Percentiles rank a stretch among this genome's conserved stretches.
These are phyloP conservation scores for Yamadazyma kitorensis DNA, from an alignment of 805 yeast genomes.

Conservation along the genomic window DNA sequence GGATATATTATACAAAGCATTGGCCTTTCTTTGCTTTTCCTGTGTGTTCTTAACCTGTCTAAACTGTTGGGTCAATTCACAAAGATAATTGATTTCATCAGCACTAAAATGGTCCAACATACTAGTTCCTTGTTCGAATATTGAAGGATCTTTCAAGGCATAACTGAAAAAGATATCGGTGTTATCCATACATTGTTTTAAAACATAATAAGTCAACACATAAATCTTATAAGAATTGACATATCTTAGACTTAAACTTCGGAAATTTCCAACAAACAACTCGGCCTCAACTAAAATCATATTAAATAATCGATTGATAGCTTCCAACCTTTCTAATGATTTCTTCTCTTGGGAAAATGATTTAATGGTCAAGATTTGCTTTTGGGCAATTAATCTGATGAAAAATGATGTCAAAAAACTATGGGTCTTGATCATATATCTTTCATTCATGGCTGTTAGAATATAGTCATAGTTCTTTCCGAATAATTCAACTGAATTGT, in stretches of 20 bases:
- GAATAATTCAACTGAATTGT: slow-evolving; percentile 39
- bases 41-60: slow-evolving; percentile 32
- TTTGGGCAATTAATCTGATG: slow-evolving; percentile 37
- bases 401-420: slow-evolving; percentile 37
- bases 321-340: slow-evolving; percentile 25
- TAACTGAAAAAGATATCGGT: slow-evolving; percentile 34
- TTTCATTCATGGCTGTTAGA: slow-evolving; percentile 35
- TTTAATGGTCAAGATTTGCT: slow-evolving; percentile 26
- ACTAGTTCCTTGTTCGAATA: slow-evolving; percentile 36
- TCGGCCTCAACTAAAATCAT: slow-evolving; percentile 37
- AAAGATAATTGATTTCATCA: slow-evolving; percentile 33
- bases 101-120: slow-evolving; percentile 36
- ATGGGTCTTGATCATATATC: slow-evolving; percentile 41
- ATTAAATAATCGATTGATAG: slow-evolving; percentile 29
- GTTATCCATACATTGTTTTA: slow-evolving; percentile 40
- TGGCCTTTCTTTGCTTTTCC: slow-evolving; percentile 11
- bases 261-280: slow-evolving; percentile 41
- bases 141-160: slow-evolving; percentile 23
- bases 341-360: slow-evolving; percentile 11
- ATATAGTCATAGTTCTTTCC: slow-evolving; percentile 38
- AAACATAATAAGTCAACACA: slow-evolving; percentile 39
- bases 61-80: slow-evolving; percentile 39
- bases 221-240: slow-evolving; percentile 40
- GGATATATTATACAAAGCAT: slow-evolving; percentile 6
- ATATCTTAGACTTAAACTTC: slow-evolving; percentile 34